A percentile compares a stretch with the other conserved stretches of the same genome.
phyloP scores from a whole-genome alignment of 768 basidiomycete species.

The Naganishia vishniacii region DNA sequence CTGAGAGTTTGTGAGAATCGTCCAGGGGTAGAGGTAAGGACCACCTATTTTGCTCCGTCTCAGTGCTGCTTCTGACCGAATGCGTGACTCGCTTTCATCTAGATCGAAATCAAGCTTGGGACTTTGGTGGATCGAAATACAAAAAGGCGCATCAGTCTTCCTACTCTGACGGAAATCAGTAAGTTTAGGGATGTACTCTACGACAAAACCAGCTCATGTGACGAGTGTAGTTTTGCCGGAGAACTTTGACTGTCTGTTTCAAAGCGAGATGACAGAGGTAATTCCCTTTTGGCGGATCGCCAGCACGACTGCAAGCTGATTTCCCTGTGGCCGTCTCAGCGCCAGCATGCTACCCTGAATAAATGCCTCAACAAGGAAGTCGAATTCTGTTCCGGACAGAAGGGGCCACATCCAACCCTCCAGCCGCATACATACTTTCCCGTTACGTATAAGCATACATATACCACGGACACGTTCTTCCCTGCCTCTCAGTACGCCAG shows the following conservation, averaged over 20 bases:
- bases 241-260: slow-evolving; percentile 1
- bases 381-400: slow-evolving; percentile 27
- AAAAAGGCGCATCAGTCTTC: slow-evolving; percentile 31
- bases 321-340: slow-evolving; percentile 52
- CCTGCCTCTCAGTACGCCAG: slow-evolving; percentile 38
- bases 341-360: slow-evolving; percentile 84
- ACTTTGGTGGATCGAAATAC: slow-evolving; percentile 31
- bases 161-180: slow-evolving; percentile 39
- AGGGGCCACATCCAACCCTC: slow-evolving; percentile 22
- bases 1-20: slow-evolving; percentile 34
- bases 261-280: slow-evolving; percentile 70
- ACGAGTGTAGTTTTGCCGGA: slow-evolving; percentile 1
- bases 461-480: slow-evolving; percentile 76
- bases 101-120: slow-evolving; percentile 47
- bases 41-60: not conserved
- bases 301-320: not conserved
- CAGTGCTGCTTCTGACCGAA: no score
- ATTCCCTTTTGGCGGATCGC: slow-evolving; percentile 41
- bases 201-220: no score
- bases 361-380: slow-evolving; percentile 70
- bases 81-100: not conserved
- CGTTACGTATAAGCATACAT: slow-evolving; percentile 69
- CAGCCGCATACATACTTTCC: slow-evolving; percentile 56
- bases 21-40: slow-evolving; percentile 37
- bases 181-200: no score